Base-by-base conservation (phyloP, 2,329 filamentous ascomycete species). In the Xylaria sp. region DNA sequence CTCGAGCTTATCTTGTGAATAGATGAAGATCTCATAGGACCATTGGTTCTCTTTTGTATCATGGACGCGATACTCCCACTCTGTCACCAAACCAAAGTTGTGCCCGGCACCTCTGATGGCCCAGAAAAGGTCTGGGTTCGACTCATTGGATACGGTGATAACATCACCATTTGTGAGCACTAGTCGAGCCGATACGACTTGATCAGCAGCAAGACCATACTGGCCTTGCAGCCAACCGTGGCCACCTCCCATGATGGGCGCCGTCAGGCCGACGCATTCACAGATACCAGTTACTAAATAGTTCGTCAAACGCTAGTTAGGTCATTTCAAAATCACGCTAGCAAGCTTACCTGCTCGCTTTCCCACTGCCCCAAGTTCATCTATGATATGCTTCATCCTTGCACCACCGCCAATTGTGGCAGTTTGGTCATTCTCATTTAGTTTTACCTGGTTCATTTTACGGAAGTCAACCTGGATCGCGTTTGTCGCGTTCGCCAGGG, bases 211-310 rank as follows among this genome's bases (percentile, higher is more conserved):
- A 1, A 73, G 66, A 2, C 73, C 73, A 40, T 74, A 70, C 32
- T 75, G 63, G 5, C 71, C 73, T 47, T 75, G 72, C 1, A 74
- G 71, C 70, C 73, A 73, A 5, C 72, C 71, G 72, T 83, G 79
- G 13, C 85, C 84, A 60, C 85, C 84, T 4, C 85, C 85, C 3
- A 76, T 54, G 1, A 75, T 81, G 40, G 79, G 83, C 53, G 83
- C 85, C 2, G 85, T 70, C 29, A 80, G 73, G 61, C 85, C 82
- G 61, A 85, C 83, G 69, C 85, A 88, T 75, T 87, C 85, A 71
- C 86, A 88, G 9, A 80, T 82, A 44, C 84, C 84, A 10, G 83
- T 85, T 1, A 84, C 84, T 78, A 18, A 57, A 12, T 12, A 12
- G n/a, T n/a, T 59, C n/a, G 23, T 70, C 21, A 72, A 51, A 6